These are phyloP conservation scores for Warburgia ugandensis DNA, from an alignment of 164 flowering plant species.

Conservation along the genomic window DNA sequence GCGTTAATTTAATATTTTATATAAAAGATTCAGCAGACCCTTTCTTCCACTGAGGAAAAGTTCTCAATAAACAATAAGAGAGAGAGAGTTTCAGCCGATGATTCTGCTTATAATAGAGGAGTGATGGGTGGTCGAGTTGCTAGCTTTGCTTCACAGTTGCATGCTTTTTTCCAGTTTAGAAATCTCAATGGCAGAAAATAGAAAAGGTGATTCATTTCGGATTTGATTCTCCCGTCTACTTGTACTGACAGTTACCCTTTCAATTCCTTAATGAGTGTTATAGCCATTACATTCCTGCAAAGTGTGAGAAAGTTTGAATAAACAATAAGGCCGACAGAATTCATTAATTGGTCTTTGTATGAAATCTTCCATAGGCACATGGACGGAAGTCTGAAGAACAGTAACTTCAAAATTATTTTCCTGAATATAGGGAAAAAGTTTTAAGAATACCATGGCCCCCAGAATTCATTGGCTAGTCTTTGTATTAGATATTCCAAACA, in stretches of 20 bases:
- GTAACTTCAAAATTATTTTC: neutral
- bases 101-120: conserved; percentile 1
- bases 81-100: conserved; percentile 2
- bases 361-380: neutral
- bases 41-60: conserved; percentile 22
- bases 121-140: conserved; percentile 6
- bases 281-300: neutral
- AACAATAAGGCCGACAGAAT: neutral
- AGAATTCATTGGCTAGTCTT: too few relatives aligned
- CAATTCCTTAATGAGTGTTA: neutral
- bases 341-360: neutral
- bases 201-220: conserved; percentile 9
- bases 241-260: too few relatives aligned
- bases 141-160: conserved; percentile 15
- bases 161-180: conserved; percentile 15
- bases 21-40: conserved; percentile 15
- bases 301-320: neutral
- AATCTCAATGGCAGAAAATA: conserved; percentile 13
- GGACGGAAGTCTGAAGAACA: neutral
- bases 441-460: neutral
- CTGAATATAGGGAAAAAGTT: neutral
- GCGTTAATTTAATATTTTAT: conserved; percentile 1
- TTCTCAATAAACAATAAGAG: conserved; percentile 13
- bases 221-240: conserved; percentile 4
- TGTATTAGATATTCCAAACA: neutral